Evolutionary conservation across 176 grass and related monocot species (phyloP).

Genomic region (Eragrostis curvula): DNA sequence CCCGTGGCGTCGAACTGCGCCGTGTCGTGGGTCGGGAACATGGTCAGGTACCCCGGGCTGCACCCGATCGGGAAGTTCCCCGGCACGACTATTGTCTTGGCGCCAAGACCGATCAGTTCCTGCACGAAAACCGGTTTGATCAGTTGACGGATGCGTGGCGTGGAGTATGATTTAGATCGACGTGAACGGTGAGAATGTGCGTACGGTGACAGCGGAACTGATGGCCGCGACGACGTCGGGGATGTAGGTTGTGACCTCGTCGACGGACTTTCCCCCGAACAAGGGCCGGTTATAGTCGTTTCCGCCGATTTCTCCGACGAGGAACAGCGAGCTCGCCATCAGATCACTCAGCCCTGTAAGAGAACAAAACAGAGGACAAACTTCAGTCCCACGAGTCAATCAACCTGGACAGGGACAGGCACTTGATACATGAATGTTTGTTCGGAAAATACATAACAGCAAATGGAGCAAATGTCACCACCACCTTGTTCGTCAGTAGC

Average conservation of each 20-base stretch:
- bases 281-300: constrained; percentile 75
- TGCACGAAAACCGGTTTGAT: not conserved
- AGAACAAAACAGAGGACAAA: not conserved
- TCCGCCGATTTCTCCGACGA: constrained; percentile 71
- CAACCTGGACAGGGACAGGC: no score
- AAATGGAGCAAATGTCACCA: no score
- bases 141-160: not conserved
- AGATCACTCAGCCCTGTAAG: not conserved
- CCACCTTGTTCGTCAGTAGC: constrained; percentile 17
- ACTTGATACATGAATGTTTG: no score
- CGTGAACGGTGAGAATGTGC: not conserved
- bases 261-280: constrained; percentile 41
- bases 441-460: no score
- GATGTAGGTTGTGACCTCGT: constrained; percentile 50
- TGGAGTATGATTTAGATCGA: no score
- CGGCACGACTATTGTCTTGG: constrained; percentile 50
- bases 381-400: no score
- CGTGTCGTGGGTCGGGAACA: constrained; percentile 40
- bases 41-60: constrained; percentile 42
- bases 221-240: constrained; percentile 58
- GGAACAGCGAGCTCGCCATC: constrained; percentile 54
- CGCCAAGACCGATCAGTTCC: constrained; percentile 58
- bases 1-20: constrained; percentile 51
- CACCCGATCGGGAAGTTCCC: constrained; percentile 72
- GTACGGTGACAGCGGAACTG: constrained; percentile 9